These are phyloP conservation scores for Purpureocillium takamizusanense DNA, from an alignment of 2,329 filamentous ascomycete species.

Conservation along the genomic window DNA sequence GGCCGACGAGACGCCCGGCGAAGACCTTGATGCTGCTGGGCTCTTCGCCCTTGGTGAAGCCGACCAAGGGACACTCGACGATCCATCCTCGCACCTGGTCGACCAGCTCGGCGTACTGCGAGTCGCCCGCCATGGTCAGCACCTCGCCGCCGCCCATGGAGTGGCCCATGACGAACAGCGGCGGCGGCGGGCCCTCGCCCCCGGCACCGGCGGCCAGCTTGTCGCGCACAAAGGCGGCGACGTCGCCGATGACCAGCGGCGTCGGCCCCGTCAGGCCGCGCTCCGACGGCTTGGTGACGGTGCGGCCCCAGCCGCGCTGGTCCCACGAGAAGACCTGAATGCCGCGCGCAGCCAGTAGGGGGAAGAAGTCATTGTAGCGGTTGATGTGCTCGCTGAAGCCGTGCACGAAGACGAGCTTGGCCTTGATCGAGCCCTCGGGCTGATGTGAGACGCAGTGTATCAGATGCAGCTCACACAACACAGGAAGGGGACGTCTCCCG, in stretches of 20 bases:
- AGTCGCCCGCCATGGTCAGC: constrained; percentile 48
- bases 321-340: constrained; percentile 75
- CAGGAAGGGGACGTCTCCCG: not conserved
- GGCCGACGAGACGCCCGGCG: constrained; percentile 58
- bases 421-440: constrained; percentile 49
- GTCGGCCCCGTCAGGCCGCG: constrained; percentile 70
- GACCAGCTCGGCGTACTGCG: constrained; percentile 43
- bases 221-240: constrained; percentile 62
- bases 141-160: constrained; percentile 83
- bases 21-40: constrained; percentile 56
- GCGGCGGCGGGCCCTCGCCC: constrained; percentile 21
- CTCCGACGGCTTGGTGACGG: constrained; percentile 51
- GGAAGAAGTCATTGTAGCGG: constrained; percentile 68
- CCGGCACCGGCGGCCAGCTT: constrained; percentile 30
- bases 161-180: constrained; percentile 81
- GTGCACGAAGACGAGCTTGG: constrained; percentile 75
- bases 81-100: constrained; percentile 62
- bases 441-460: too few species aligned
- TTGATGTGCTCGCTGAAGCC: constrained; percentile 84
- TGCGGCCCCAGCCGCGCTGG: constrained; percentile 82
- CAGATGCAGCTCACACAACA: too few species aligned
- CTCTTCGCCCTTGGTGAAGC: constrained; percentile 54
- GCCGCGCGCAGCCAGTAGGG: constrained; percentile 56
- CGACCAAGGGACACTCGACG: constrained; percentile 70
- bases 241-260: constrained; percentile 62